phyloP scores from a whole-genome alignment of 441 rosid species.

The Bocquillonia castaneifolia region DNA sequence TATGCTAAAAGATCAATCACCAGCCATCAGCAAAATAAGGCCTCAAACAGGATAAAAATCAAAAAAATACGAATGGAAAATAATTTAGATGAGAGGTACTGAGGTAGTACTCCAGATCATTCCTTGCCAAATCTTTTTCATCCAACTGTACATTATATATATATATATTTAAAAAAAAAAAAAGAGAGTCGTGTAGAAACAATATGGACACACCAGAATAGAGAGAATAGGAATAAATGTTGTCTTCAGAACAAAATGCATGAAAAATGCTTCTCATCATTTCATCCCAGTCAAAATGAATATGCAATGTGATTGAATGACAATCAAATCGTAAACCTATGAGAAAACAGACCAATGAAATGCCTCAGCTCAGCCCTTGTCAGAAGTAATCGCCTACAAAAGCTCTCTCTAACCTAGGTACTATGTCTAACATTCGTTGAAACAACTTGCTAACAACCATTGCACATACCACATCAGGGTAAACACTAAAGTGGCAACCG shows the following conservation, averaged over 20 bases:
- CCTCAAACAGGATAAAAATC: too few species aligned
- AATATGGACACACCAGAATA: too few species aligned
- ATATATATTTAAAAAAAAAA: too few species aligned
- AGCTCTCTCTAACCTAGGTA: background rate
- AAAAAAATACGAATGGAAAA: too few species aligned
- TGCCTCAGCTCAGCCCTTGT: constrained; percentile 15
- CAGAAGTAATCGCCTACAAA: constrained; percentile 16
- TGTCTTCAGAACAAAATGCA: background rate
- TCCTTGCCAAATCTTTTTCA: background rate
- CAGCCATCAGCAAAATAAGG: too few species aligned
- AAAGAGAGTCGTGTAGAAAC: too few species aligned
- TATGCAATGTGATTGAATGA: constrained; percentile 17
- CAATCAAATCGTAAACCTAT: constrained; percentile 7
- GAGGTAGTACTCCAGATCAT: background rate
- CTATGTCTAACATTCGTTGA: constrained; percentile 25
- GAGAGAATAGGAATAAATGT: background rate
- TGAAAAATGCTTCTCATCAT: constrained; percentile 2
- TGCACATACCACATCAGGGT: constrained; percentile 25
- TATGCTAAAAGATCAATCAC: too few species aligned
- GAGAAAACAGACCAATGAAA: constrained; percentile 16
- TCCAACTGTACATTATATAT: background rate
- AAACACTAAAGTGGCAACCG: constrained; percentile 18
- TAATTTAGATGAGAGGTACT: too few species aligned
- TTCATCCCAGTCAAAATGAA: constrained; percentile 4
- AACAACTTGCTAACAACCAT: constrained; percentile 7